Percentiles rank a stretch among this genome's conserved stretches.
Evolutionary conservation across 2,329 filamentous ascomycete species (phyloP).

Genomic region (Periconia digitata): DNA sequence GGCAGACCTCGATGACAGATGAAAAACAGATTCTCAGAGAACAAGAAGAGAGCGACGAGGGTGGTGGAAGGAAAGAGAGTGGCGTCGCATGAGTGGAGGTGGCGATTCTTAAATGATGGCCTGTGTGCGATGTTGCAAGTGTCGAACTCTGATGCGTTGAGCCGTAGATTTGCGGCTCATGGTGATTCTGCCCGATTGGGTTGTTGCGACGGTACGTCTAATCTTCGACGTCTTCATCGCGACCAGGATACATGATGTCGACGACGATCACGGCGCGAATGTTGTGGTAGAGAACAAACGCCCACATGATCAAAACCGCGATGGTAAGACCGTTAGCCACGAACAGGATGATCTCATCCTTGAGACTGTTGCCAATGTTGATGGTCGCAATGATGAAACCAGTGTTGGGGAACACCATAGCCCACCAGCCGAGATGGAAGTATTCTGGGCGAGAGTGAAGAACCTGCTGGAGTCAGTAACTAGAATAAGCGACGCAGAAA

Average conservation of each 20-base stretch:
- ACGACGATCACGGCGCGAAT: slow-evolving; percentile 53
- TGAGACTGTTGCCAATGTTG: slow-evolving; percentile 39
- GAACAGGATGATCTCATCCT: slow-evolving; percentile 38
- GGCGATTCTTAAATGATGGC: not conserved
- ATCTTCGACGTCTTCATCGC: slow-evolving; percentile 57
- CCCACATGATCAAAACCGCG: slow-evolving; percentile 55
- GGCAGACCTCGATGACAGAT: not conserved
- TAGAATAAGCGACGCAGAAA: not conserved
- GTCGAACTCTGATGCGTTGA: no score
- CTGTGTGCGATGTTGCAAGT: not conserved
- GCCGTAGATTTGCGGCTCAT: not conserved
- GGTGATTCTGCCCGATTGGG: not conserved
- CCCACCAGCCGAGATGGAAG: slow-evolving; percentile 67
- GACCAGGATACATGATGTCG: slow-evolving; percentile 61
- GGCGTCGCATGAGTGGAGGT: not conserved
- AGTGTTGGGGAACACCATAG: slow-evolving; percentile 52
- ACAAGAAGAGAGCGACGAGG: not conserved
- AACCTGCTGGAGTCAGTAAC: slow-evolving; percentile 24
- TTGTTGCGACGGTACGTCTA: slow-evolving; percentile 11
- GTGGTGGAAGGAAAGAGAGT: not conserved
- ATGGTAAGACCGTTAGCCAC: slow-evolving; percentile 54
- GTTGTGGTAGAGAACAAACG: slow-evolving; percentile 56
- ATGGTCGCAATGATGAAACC: slow-evolving; percentile 49
- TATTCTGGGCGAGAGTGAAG: slow-evolving; percentile 45
- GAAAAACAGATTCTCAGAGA: not conserved